phyloP scores from a whole-genome alignment of 1,284 basidiomycete species.

The Ganoderma sinense region DNA sequence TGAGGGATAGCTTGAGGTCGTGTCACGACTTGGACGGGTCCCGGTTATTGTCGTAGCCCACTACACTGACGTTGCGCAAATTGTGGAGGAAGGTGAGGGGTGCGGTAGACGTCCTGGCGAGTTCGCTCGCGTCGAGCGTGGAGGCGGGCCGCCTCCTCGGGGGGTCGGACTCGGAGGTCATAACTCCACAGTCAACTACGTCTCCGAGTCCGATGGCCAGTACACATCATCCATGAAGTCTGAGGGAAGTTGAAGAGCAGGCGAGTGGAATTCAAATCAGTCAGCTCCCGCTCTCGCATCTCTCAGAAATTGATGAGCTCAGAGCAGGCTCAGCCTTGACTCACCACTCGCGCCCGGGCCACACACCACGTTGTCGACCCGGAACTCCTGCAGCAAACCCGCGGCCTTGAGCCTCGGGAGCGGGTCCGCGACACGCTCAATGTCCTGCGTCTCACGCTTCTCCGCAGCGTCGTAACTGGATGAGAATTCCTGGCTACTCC shows the following conservation, averaged over 20 bases:
- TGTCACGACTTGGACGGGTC: too few species aligned
- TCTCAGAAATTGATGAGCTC: background rate
- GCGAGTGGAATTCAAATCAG: background rate
- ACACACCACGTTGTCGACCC: background rate
- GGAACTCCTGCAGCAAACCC: background rate
- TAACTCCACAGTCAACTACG: too few species aligned
- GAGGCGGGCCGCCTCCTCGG: background rate
- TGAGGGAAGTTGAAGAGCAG: background rate
- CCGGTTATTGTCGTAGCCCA: too few species aligned
- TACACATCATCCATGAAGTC: background rate
- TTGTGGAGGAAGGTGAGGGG: too few species aligned
- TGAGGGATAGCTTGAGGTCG: too few species aligned
- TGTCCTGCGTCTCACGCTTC: background rate
- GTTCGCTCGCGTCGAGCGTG: background rate
- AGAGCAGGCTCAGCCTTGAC: too few species aligned
- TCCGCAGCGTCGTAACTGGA: too few species aligned
- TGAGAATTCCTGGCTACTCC: background rate
- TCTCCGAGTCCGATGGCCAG: background rate
- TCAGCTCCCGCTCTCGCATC: background rate
- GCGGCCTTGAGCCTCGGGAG: background rate
- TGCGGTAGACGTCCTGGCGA: too few species aligned
- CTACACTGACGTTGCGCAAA: too few species aligned
- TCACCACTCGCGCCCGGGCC: background rate
- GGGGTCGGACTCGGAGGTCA: too few species aligned
- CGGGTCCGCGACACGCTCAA: background rate